Evolutionary conservation across 1,284 basidiomycete species (phyloP).

Genomic region (Xerocomus minutiporus): DNA sequence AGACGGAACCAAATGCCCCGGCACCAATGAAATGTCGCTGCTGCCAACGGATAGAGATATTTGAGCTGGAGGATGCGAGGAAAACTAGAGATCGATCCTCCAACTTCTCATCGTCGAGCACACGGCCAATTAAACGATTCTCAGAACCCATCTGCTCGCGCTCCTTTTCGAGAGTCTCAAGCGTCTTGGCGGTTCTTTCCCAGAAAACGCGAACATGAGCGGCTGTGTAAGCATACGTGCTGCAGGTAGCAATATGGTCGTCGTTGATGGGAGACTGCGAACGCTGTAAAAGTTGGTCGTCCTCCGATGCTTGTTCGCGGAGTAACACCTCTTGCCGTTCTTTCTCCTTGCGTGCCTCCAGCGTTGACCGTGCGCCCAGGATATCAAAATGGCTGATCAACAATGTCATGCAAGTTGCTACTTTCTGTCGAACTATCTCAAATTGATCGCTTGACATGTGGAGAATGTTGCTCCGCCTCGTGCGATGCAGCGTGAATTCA

Average conservation of each 20-base stretch:
- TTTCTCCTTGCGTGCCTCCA: slow-evolving; percentile 87
- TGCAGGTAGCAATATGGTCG: slow-evolving; percentile 35
- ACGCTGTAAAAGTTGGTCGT: slow-evolving; percentile 39
- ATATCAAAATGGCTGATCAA: slow-evolving; percentile 98
- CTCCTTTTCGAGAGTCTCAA: slow-evolving; percentile 61
- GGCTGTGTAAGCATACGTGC: slow-evolving; percentile 48
- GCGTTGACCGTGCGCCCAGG: slow-evolving; percentile 83
- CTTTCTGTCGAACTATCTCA: slow-evolving; percentile 83
- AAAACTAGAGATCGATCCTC: slow-evolving; percentile 91
- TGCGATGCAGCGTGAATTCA: slow-evolving; percentile 90
- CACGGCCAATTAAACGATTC: slow-evolving; percentile 79
- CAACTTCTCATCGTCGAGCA: slow-evolving; percentile 85
- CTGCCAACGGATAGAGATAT: slow-evolving; percentile 97
- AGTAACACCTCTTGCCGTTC: slow-evolving; percentile 75
- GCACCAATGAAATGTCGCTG: slow-evolving; percentile 97
- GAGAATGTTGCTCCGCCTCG: slow-evolving; percentile 87
- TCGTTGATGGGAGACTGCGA: slow-evolving; percentile 34
- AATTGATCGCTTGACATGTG: slow-evolving; percentile 88
- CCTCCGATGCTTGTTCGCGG: slow-evolving; percentile 54
- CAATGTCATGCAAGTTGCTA: slow-evolving; percentile 94
- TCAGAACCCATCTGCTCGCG: slow-evolving; percentile 61
- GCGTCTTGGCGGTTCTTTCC: slow-evolving; percentile 59
- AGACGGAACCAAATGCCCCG: slow-evolving; percentile 97
- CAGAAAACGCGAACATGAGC: slow-evolving; percentile 67
- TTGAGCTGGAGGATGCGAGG: slow-evolving; percentile 88